Base-by-base conservation (phyloP, 2,329 filamentous ascomycete species). In the Proliferodiscus dingleyae region DNA sequence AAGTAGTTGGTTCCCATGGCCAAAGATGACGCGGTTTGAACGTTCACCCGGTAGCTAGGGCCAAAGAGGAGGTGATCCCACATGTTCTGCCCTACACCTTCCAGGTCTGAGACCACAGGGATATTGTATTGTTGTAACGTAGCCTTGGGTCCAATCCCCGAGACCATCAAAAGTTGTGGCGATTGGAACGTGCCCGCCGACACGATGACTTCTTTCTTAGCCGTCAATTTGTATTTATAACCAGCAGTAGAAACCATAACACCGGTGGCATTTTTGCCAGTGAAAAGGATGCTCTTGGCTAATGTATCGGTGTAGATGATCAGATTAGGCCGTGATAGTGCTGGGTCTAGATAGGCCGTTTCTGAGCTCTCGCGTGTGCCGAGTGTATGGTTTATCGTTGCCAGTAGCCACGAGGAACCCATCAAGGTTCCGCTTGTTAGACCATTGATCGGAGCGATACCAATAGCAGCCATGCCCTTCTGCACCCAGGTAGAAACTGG, bases 71-170 rank as follows among this genome's bases (percentile, higher is more conserved):
- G 36, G 38, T 66, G 64, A 41, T 77, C 73, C 47, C 66, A 65
- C 54, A 77, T 65, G 45, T 73, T 71, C 52, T 74, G 64, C 3
- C 74, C 75, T 1, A 78, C 75, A 1, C 73, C 73, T 0, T 68
- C 68, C 1, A 72, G 65, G 29, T 73, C 66, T 8, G 64, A 64
- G 2, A 77, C 48, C 2, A 74, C 55, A 0, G 65, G 57, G 26
- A 78, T 77, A n/a, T 68, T 59, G 41, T 71, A 66, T 15, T 64
- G 57, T 10, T 65, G 40, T 1, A 78, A 64, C 29, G 71, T 66
- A 1, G 63, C 57, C 1, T 61, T 62, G 1, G 70, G 66, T 0
- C 73, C 73, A 18, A 78, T 64, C 18, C 71, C 71, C 26, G 66
- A 69, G 7, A 71, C 63, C 58, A 72, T 71, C n/a, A 74, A 65